These are phyloP conservation scores for Calocera cornea DNA, from an alignment of 768 basidiomycete species.

Conservation along the genomic window DNA sequence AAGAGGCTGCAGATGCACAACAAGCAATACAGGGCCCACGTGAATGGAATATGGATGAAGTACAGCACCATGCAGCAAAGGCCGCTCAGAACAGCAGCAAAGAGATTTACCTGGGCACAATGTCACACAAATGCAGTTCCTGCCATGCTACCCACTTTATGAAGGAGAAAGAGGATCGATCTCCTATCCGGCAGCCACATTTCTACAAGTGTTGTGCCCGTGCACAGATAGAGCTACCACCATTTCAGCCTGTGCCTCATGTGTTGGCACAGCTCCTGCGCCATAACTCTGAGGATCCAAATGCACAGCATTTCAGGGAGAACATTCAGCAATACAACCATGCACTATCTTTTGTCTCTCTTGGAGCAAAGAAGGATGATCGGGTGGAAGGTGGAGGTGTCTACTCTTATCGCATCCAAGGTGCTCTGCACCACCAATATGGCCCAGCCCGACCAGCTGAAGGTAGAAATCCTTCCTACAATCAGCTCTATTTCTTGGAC, in stretches of 20 bases:
- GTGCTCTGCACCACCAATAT: slow-evolving; percentile 10
- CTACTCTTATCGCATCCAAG: slow-evolving; percentile 8
- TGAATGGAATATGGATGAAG: neutral
- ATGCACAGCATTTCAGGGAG: slow-evolving; percentile 5
- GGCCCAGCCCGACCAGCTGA: slow-evolving; percentile 1
- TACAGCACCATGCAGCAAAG: neutral
- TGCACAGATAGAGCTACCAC: neutral
- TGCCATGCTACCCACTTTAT: slow-evolving; percentile 4
- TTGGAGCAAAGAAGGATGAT: slow-evolving; percentile 9
- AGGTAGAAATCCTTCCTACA: slow-evolving; percentile 1
- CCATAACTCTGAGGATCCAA: neutral
- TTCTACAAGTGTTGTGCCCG: neutral
- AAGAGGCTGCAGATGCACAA: neutral
- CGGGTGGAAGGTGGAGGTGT: neutral
- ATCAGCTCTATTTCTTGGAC: slow-evolving; percentile 12
- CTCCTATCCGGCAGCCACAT: neutral
- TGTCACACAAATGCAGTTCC: neutral
- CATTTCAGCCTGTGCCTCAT: neutral
- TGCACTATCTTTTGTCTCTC: slow-evolving; percentile 11
- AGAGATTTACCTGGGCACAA: neutral
- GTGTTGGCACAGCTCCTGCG: neutral
- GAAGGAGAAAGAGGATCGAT: neutral
- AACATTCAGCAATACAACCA: slow-evolving; percentile 15
- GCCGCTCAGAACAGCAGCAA: neutral
- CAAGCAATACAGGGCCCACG: neutral